Base-by-base conservation (phyloP, 2,329 filamentous ascomycete species). In the Eutypella sp. region DNA sequence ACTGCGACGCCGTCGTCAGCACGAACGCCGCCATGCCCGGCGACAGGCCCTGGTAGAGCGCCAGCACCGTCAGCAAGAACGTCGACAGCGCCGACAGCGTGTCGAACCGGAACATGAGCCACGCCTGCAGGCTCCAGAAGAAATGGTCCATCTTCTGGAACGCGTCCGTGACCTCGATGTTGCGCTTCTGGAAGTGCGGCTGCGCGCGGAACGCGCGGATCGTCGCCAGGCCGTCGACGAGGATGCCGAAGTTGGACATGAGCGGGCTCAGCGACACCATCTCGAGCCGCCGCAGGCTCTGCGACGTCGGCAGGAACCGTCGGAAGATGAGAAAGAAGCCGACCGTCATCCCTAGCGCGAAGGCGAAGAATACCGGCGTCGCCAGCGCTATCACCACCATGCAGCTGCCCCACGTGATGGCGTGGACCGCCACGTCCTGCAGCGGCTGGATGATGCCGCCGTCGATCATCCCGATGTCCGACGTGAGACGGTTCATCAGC, bases 101-200 rank as follows among this genome's bases (percentile, higher is more conserved):
- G 55, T 89, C 84, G 46, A 93, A 92, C 11, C 90, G 82, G 58
- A 86, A 89, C 62, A 84, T 83, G 2, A 96, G 74, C 90, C 90
- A 96, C 7, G 82, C 81, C 54, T 95, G 89, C 37, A 95, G 74
- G 47, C 84, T 87, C 86, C 90, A 96, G 68, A 95, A 96, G 68
- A 96, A 95, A 63, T 96, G 91, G 58, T 96, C 91, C 78, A 95
- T 93, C 61, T 89, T 89, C 63, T 96, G 91, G 61, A 96, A 96
- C 16, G 83, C 82, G 59, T 96, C 90, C 0, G 90, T 89, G 0
- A 90, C 89, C 2, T 76, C 71, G 27, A 96, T 84, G 43, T 95
- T 88, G 42, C 84, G 79, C 50, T 83, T 78, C 59, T 95, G 89
- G 59, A 96, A 96, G 43, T 86, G 82, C 4, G 77, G 70, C 55